These are phyloP conservation scores for Apophysomyces variabilis DNA, from an alignment of 371 early-diverging fungal genomes.

Conservation along the genomic window DNA sequence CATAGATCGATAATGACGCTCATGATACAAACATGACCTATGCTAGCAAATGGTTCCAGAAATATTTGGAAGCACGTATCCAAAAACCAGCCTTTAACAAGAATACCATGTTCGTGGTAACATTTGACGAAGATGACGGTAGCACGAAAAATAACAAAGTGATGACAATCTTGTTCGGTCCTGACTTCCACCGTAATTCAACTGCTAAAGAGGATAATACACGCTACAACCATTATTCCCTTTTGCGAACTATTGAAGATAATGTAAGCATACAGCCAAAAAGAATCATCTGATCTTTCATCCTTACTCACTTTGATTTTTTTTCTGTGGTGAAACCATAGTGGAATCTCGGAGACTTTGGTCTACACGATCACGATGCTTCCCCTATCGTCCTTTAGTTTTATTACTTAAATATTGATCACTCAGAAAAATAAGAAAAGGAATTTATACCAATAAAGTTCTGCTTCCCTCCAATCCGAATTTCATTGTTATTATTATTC, in stretches of 20 bases:
- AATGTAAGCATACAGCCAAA: slow-evolving; percentile 27
- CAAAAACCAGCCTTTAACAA: slow-evolving; percentile 45
- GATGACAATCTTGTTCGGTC: slow-evolving; percentile 55
- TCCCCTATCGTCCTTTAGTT: neutral
- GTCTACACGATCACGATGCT: slow-evolving; percentile 17
- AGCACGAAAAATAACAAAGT: slow-evolving; percentile 52
- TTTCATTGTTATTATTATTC: neutral
- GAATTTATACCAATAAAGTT: too few relatives aligned
- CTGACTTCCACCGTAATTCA: slow-evolving; percentile 40
- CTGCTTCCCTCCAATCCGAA: too few relatives aligned
- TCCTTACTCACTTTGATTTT: neutral
- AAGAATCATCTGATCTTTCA: neutral
- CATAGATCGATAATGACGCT: slow-evolving; percentile 58
- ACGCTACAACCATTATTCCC: slow-evolving; percentile 65
- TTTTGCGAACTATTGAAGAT: slow-evolving; percentile 62
- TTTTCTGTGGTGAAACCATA: neutral
- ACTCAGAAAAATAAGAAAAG: too few relatives aligned
- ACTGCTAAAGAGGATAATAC: slow-evolving; percentile 47
- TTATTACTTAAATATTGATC: neutral
- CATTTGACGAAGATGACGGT: slow-evolving; percentile 56
- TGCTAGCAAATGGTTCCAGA: slow-evolving; percentile 61
- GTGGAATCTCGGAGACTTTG: slow-evolving; percentile 24
- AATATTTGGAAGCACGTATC: slow-evolving; percentile 60
- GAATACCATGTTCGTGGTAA: slow-evolving; percentile 60
- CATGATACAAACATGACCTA: slow-evolving; percentile 57